Base-by-base conservation (phyloP, 1,284 basidiomycete species). In the Apiotrichum sp. region DNA sequence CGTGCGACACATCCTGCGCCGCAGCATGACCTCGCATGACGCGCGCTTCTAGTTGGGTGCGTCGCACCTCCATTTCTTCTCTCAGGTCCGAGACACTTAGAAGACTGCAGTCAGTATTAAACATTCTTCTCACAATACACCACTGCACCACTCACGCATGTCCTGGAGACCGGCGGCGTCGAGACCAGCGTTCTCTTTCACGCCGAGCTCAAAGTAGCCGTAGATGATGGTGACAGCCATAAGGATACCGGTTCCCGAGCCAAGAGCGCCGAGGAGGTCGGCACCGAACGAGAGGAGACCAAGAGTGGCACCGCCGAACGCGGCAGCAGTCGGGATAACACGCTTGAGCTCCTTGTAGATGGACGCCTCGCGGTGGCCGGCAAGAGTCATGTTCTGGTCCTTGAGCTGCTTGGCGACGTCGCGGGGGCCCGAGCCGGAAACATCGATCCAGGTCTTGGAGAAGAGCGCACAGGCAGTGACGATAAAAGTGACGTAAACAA, bases 341-440 rank as follows among this genome's bases (percentile, higher is more conserved):
- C 92, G 84, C 82, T 98, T 98, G 62, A 98, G 84, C 75, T 98
- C 95, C 81, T 97, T 98, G 83, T 98, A 98, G 90, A 98, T 96
- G 33, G 86, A 89, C 38, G 88, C 92, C 73, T 98, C 95, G 64
- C 93, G 86, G 76, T 97, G 93, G 56, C 95, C 93, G 31, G 93
- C 93, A 85, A 98, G 95, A 56, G 98, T 95, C 89, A 98, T 93
- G 69, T 89, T 88, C 77, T 97, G 93, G 68, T 98, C 95, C 81
- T 98, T 98, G 72, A 98, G 84, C 77, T 98, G 93, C 79, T 95
- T 96, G 55, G 95, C 95, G 53, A 98, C 86, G 67, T 98, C 95
- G 52, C 95, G 81, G 14, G 95, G 95, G 14, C 95, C 93, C 55
- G 86, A 89, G 38, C 95, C 95, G 2, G 92, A 97, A 40, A 98